phyloP scores from a whole-genome alignment of 192 early-diverging fungal species.

The Rhizophagus clarus region DNA sequence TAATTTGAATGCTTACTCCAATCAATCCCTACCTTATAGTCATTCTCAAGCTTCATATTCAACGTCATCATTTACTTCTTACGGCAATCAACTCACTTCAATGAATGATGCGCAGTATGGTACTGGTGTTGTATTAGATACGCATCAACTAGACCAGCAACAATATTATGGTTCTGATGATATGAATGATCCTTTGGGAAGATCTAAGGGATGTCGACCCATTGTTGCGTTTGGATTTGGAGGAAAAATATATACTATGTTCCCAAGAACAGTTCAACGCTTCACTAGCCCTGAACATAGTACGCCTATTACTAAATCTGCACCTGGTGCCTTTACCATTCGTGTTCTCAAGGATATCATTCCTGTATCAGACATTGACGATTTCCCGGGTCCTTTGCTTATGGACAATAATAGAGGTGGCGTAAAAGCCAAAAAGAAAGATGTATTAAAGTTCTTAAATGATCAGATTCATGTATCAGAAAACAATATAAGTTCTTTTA shows the following conservation, averaged over 20 bases:
- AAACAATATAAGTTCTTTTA: slow-evolving; percentile 6
- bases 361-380: slow-evolving; percentile 33
- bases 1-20: background rate
- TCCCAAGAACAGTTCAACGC: slow-evolving; percentile 64
- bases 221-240: slow-evolving; percentile 77
- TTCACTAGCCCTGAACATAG: slow-evolving; percentile 45
- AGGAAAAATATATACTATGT: slow-evolving; percentile 65
- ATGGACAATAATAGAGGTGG: slow-evolving; percentile 47
- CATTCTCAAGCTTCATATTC: slow-evolving; percentile 19
- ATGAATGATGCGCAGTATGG: background rate
- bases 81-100: background rate
- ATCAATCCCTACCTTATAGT: background rate
- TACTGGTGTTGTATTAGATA: slow-evolving; percentile 33
- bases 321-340: slow-evolving; percentile 56
- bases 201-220: slow-evolving; percentile 52
- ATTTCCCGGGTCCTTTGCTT: slow-evolving; percentile 62
- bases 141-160: slow-evolving; percentile 31
- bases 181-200: slow-evolving; percentile 44
- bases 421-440: slow-evolving; percentile 52
- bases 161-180: slow-evolving; percentile 33
- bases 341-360: slow-evolving; percentile 51
- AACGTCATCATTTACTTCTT: slow-evolving; percentile 1
- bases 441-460: slow-evolving; percentile 45
- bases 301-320: slow-evolving; percentile 44
- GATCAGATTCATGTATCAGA: slow-evolving; percentile 35